phyloP scores from a whole-genome alignment of 768 basidiomycete genomes.

The Panaeolus papilionaceus region DNA sequence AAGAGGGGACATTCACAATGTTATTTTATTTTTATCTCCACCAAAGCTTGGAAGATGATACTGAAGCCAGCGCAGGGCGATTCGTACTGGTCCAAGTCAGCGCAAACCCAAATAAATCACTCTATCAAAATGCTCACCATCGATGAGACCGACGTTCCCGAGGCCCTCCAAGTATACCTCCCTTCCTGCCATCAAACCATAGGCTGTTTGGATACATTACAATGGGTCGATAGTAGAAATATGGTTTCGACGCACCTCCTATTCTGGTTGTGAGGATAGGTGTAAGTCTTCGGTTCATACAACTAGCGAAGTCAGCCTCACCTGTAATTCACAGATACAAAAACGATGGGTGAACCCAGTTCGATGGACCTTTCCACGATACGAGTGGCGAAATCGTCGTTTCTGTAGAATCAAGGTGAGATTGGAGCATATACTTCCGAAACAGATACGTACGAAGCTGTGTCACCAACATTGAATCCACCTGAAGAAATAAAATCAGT shows the following conservation, averaged over 20 bases:
- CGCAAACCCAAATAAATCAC: background rate
- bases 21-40: constrained; percentile 62
- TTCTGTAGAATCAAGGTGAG: constrained; percentile 27
- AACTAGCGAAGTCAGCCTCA: background rate
- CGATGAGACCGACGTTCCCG: constrained; percentile 57
- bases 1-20: constrained; percentile 40
- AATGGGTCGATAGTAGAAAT: background rate
- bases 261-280: constrained; percentile 6
- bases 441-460: background rate
- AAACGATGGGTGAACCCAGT: constrained; percentile 48
- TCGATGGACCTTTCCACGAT: constrained; percentile 48
- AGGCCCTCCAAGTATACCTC: constrained; percentile 45
- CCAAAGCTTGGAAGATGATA: constrained; percentile 66
- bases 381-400: constrained; percentile 37
- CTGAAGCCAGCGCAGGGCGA: constrained; percentile 66
- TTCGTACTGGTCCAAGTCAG: constrained; percentile 42
- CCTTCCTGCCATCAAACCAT: constrained; percentile 48
- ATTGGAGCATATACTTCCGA: background rate
- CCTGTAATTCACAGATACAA: constrained; percentile 53
- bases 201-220: constrained; percentile 29
- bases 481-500: background rate
- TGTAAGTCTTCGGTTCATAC: background rate
- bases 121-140: constrained; percentile 39
- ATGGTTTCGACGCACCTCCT: background rate
- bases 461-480: constrained; percentile 10